Percentiles rank a stretch among this genome's conserved stretches.
Conservation (phyloP, 306 rosid species). For the Benincasa hispida region DNA sequence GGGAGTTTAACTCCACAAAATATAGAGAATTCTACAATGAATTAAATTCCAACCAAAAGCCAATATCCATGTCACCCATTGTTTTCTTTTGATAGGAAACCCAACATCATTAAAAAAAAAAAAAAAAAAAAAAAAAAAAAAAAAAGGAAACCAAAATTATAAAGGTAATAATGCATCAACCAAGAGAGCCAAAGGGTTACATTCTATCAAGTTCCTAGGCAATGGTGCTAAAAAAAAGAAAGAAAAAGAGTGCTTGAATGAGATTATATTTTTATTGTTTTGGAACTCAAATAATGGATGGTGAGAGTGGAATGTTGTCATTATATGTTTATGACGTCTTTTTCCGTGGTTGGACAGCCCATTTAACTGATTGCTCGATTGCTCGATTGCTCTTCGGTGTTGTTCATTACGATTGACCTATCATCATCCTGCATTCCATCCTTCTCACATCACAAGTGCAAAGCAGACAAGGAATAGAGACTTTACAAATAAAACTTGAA, state of each 20-base stretch:
- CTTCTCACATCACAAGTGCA: background rate
- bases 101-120: background rate
- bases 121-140: too few relatives aligned
- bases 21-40: background rate
- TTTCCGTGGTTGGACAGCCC: background rate
- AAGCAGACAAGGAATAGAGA: background rate
- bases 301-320: background rate
- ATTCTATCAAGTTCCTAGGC: background rate
- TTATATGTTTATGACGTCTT: background rate
- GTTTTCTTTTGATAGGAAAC: background rate
- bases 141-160: background rate
- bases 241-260: too few relatives aligned
- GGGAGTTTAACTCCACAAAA: background rate
- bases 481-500: background rate
- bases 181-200: background rate
- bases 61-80: background rate
- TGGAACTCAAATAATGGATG: background rate
- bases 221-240: background rate
- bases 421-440: background rate
- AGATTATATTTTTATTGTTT: too few relatives aligned
- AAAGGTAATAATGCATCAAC: background rate
- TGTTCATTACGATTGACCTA: background rate
- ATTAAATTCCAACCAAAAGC: background rate
- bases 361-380: background rate
- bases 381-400: background rate